Conservation (phyloP, 176 grass and related monocot genomes). For the Musa beccarii region DNA sequence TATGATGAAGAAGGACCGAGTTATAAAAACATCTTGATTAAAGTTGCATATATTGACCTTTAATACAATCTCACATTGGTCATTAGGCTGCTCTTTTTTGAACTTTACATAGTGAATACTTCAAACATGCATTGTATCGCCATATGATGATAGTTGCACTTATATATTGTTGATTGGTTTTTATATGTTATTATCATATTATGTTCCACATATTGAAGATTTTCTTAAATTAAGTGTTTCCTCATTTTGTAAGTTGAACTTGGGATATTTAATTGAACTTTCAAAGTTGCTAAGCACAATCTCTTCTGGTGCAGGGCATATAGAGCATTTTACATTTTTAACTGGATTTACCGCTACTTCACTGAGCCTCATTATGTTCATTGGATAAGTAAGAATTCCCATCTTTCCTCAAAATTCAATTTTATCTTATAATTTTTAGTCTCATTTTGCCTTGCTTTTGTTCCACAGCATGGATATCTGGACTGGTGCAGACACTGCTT, state of each 20-base stretch:
- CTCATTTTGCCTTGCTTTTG: background rate
- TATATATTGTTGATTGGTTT: no score
- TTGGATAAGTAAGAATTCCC: constrained; percentile 75
- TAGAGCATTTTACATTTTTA: constrained; percentile 81
- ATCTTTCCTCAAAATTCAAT: background rate
- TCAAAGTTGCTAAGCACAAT: background rate
- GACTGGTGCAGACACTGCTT: constrained; percentile 68
- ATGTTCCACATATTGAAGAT: no score
- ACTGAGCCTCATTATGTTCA: constrained; percentile 75
- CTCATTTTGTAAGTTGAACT: background rate
- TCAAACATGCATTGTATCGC: no score
- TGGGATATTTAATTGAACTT: background rate
- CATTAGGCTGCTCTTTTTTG: no score
- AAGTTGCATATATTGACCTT: no score
- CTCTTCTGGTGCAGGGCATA: constrained; percentile 69
- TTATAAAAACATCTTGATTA: no score
- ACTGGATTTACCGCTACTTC: constrained; percentile 91
- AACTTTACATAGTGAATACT: no score
- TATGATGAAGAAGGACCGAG: no score
- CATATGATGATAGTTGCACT: no score
- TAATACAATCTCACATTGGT: no score
- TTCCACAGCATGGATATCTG: constrained; percentile 68
- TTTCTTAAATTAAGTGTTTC: no score
- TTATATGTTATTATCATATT: no score
- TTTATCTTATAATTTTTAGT: background rate